Percentiles rank a stretch among this genome's conserved stretches.
phyloP scores from a whole-genome alignment of 2,329 filamentous ascomycete genomes.

The Trichoderma breve region DNA sequence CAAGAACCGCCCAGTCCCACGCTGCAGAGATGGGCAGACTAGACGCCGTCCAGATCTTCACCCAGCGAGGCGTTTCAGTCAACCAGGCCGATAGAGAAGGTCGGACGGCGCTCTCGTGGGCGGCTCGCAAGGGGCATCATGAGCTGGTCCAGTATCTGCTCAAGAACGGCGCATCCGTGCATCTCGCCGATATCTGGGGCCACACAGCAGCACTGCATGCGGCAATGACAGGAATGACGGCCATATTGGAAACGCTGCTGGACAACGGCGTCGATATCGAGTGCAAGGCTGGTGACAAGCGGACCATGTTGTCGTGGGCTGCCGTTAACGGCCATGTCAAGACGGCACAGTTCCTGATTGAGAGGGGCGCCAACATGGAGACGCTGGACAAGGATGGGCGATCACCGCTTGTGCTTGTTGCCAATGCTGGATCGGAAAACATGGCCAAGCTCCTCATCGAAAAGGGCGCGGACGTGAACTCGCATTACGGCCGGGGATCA shows the following conservation, averaged over 20 bases:
- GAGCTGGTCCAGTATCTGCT: conserved; percentile 5
- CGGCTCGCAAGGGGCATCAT: background rate
- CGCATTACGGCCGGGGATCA: background rate
- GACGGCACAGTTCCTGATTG: background rate
- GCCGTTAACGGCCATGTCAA: background rate
- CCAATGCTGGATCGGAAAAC: background rate
- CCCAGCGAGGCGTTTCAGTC: background rate
- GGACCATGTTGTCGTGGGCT: conserved; percentile 15
- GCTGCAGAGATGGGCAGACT: background rate
- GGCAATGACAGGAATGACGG: background rate
- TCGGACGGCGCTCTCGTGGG: conserved; percentile 8
- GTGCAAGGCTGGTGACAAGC: background rate
- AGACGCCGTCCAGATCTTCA: background rate
- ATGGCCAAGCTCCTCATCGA: background rate
- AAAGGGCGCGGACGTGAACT: conserved; percentile 9
- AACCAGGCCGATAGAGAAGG: background rate
- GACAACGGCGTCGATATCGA: background rate
- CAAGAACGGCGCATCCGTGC: background rate
- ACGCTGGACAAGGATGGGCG: background rate
- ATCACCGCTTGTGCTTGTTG: conserved; percentile 1
- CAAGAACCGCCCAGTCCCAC: background rate
- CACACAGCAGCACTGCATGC: background rate
- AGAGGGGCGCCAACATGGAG: background rate
- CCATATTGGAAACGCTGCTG: background rate
- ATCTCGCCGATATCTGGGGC: background rate